phyloP scores from a whole-genome alignment of 148 eudicot genomes.

The Rheum nobile region DNA sequence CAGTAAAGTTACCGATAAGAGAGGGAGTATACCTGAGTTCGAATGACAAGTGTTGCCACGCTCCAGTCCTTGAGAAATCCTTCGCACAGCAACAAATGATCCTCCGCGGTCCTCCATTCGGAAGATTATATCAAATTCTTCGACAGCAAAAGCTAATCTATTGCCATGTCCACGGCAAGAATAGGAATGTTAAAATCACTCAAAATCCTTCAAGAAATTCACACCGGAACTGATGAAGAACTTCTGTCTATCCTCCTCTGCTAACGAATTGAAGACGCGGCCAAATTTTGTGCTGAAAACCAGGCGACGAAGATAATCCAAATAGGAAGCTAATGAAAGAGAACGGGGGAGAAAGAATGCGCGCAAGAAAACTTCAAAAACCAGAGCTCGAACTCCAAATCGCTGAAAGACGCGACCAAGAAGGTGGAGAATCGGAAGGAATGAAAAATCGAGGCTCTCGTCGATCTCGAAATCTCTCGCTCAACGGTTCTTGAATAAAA shows the following conservation, averaged over 20 bases:
- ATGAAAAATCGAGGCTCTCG: background rate
- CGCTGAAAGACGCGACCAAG: background rate
- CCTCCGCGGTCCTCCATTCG: constrained; percentile 84
- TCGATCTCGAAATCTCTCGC: constrained; percentile 1
- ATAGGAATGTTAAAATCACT: background rate
- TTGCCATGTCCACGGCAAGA: background rate
- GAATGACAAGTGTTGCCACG: constrained; percentile 65
- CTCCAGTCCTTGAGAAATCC: constrained; percentile 69
- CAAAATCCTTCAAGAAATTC: constrained; percentile 5
- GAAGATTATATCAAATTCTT: background rate
- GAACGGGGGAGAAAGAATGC: background rate
- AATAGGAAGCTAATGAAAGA: background rate
- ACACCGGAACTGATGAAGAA: background rate
- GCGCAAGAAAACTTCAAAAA: background rate
- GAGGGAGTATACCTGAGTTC: constrained; percentile 57
- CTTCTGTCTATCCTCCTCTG: background rate
- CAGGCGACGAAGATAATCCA: background rate
- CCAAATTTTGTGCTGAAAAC: background rate
- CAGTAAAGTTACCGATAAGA: constrained; percentile 2
- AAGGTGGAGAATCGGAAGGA: constrained; percentile 2
- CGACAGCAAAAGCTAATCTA: background rate
- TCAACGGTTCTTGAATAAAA: background rate
- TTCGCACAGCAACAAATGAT: constrained; percentile 89
- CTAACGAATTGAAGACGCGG: background rate
- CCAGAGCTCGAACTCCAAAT: background rate